phyloP scores from a whole-genome alignment of 2,329 filamentous ascomycete species.

The Hymenoscyphus repandus region DNA sequence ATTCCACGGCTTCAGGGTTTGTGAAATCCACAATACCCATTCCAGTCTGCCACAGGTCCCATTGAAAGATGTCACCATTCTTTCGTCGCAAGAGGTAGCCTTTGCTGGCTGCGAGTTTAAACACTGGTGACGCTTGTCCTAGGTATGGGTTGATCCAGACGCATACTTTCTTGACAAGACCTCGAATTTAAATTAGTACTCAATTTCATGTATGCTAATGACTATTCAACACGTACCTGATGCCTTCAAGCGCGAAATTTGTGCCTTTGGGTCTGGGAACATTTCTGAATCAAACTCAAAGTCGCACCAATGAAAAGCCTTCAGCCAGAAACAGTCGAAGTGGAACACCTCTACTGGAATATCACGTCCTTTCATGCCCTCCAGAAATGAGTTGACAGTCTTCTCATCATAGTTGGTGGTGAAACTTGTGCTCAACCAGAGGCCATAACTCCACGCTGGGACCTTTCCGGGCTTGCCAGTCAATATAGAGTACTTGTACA shows the following conservation, averaged over 20 bases:
- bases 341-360: slow-evolving; percentile 58
- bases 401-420: slow-evolving; percentile 56
- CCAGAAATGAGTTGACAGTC: slow-evolving; percentile 52
- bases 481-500: slow-evolving; percentile 60
- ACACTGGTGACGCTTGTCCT: slow-evolving; percentile 54
- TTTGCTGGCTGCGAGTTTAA: slow-evolving; percentile 48
- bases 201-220: too few species aligned
- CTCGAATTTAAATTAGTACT: slow-evolving; percentile 16
- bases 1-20: slow-evolving; percentile 51
- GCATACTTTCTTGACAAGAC: slow-evolving; percentile 39
- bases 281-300: slow-evolving; percentile 53
- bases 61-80: slow-evolving; percentile 56
- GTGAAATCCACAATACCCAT: slow-evolving; percentile 61
- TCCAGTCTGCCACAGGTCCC: slow-evolving; percentile 60
- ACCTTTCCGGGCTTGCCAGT: slow-evolving; percentile 61
- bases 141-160: slow-evolving; percentile 62
- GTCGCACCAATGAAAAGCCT: slow-evolving; percentile 60
- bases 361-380: slow-evolving; percentile 50
- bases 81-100: slow-evolving; percentile 55
- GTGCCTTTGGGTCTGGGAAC: slow-evolving; percentile 53
- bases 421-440: slow-evolving; percentile 71
- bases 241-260: slow-evolving; percentile 48
- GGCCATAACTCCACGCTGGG: slow-evolving; percentile 69
- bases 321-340: slow-evolving; percentile 61
- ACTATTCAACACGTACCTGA: slow-evolving; percentile 26